Base-by-base conservation (phyloP, 1,284 basidiomycete species). In the Rhodotorula sp. region DNA sequence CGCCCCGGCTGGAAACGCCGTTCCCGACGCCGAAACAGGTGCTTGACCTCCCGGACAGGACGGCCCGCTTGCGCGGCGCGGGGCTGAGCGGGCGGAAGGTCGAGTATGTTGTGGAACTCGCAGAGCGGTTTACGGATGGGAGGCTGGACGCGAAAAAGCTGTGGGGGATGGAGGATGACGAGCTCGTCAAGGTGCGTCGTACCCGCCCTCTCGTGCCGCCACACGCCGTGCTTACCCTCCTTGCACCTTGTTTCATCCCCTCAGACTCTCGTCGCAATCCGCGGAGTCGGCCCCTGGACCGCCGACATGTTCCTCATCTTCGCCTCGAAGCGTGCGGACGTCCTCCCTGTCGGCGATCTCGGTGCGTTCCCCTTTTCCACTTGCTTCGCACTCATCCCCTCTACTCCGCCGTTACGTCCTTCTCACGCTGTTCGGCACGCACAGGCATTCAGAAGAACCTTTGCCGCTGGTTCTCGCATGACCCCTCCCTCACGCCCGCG, bases 101-200 rank as follows among this genome's bases (percentile, higher is more conserved):
- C 9, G 91, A 94, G 83, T 95, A 94, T 80, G 85, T 94, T 32
- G 84, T 87, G 61, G 91, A 92, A 76, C 84, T 94, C 9, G 91
- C 92, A 3, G 80, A 85, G 44, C 84, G 90, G 72, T 94, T 94
- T 80, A 85, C 87, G 6, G 89, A 92, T 77, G 91, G 91, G 29
- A 84, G 90, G 57, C 81, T 96, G 54, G 88, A 89, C 3, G 89
- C 89, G 5, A 83, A 88, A 72, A 89, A 89, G 77, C 82, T 96
- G 12, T 82, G 89, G 22, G 82, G 86, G 67, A 89, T 89, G 13
- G 83, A 86, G 63, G 89, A 91, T 70, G 89, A 91, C 68, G 88
- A 91, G 78, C 84, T 95, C 10, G 84, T 87, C 8, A 85, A 61
- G 60, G 60, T 61, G 60, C 34, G 60, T 29, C 22, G n/a, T n/a